Percentiles rank a stretch among this genome's conserved stretches.
Conservation (phyloP, 768 basidiomycete species). For the Dacryopinax primogenitus region DNA sequence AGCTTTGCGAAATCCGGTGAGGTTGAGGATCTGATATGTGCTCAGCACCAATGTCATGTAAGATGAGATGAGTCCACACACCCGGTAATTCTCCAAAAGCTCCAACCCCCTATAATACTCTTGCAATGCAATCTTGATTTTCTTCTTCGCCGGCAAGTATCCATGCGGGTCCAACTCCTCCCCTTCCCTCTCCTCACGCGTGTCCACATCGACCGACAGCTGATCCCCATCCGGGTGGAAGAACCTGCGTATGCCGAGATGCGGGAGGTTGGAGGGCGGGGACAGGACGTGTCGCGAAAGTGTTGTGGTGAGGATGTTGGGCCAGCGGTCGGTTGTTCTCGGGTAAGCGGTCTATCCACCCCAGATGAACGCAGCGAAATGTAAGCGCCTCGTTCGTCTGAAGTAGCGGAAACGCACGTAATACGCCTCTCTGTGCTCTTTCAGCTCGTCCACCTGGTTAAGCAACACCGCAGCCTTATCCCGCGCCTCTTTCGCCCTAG, state of each 20-base stretch:
- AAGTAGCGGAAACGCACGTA: constrained; percentile 33
- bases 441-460: constrained; percentile 61
- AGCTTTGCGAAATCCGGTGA: constrained; percentile 79
- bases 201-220: neutral
- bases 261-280: neutral
- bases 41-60: neutral
- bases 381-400: too few species aligned
- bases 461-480: constrained; percentile 34
- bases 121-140: constrained; percentile 65
- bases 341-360: neutral
- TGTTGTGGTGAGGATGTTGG: neutral
- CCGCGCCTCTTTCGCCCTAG: constrained; percentile 51
- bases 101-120: constrained; percentile 84
- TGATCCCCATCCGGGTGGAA: neutral
- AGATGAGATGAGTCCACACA: constrained; percentile 27
- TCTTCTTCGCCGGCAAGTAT: constrained; percentile 73
- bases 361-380: too few species aligned
- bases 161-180: constrained; percentile 49
- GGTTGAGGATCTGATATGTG: constrained; percentile 53
- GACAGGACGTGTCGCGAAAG: neutral
- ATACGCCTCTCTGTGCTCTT: constrained; percentile 49
- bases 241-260: neutral
- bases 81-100: constrained; percentile 77
- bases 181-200: constrained; percentile 5
- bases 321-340: neutral